Conservation (phyloP, 106 monocot species). For the Dendrobium chrysotoxum region DNA sequence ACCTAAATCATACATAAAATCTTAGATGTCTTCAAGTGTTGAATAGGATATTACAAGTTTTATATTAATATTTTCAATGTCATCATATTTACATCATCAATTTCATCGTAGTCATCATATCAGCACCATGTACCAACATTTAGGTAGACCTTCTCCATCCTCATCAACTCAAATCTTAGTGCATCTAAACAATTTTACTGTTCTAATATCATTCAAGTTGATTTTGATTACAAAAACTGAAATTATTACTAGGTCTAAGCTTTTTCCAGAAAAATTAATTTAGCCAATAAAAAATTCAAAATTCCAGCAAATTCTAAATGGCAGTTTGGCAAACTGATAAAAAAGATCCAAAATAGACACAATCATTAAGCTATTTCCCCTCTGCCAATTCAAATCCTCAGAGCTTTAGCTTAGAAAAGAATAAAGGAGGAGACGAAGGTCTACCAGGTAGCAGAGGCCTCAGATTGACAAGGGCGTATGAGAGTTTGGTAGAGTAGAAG, state of each 20-base stretch:
- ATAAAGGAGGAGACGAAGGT: neutral
- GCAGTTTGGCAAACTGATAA: no score
- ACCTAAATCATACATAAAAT: neutral
- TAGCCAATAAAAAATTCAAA: neutral
- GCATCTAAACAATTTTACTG: neutral
- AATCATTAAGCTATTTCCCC: neutral
- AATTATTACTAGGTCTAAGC: neutral
- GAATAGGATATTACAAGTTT: neutral
- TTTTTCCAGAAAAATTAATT: neutral
- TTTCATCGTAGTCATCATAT: neutral
- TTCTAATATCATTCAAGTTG: neutral
- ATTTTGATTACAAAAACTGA: neutral
- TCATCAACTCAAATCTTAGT: neutral
- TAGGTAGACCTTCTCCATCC: neutral
- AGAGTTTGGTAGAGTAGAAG: slow-evolving; percentile 49
- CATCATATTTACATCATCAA: neutral
- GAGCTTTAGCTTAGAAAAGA: neutral
- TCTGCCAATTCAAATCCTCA: neutral
- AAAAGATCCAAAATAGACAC: neutral
- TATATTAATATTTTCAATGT: neutral
- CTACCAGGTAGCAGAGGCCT: slow-evolving; percentile 61
- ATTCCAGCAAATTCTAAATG: neutral
- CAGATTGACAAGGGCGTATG: slow-evolving; percentile 67
- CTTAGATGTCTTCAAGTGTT: neutral
- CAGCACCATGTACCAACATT: neutral